These are phyloP conservation scores for Axilococcus clingmanii DNA, from an alignment of 139 green algal species.

Conservation along the genomic window DNA sequence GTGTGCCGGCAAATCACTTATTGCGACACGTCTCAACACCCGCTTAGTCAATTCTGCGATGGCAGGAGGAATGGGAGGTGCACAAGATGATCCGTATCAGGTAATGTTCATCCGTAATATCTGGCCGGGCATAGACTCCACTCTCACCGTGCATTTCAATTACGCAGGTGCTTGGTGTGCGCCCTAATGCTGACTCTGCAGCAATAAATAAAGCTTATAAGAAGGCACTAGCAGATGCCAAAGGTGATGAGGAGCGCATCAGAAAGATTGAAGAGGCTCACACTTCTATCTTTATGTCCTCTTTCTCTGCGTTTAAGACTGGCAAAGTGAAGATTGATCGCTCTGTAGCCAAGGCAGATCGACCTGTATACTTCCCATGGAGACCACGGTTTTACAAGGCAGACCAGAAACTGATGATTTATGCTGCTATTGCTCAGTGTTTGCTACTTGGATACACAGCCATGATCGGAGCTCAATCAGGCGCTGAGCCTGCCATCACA, in stretches of 20 bases:
- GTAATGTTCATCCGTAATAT: neutral
- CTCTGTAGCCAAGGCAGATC: conserved; percentile 45
- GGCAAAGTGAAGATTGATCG: conserved; percentile 32
- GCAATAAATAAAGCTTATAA: conserved; percentile 39
- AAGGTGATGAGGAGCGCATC: conserved; percentile 21
- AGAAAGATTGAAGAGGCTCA: conserved; percentile 41
- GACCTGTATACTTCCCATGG: conserved; percentile 44
- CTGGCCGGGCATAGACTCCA: neutral
- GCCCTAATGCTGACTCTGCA: conserved; percentile 22
- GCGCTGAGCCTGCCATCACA: neutral
- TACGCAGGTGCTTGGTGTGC: conserved; percentile 41
- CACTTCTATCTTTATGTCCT: conserved; percentile 43
- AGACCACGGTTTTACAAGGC: conserved; percentile 31
- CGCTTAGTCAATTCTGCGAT: neutral
- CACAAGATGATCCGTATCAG: conserved; percentile 25
- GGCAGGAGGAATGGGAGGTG: neutral
- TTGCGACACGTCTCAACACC: no score
- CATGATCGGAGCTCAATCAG: neutral
- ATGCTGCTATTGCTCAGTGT: conserved; percentile 17
- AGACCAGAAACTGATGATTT: conserved; percentile 27
- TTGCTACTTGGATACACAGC: neutral
- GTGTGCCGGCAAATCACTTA: no score
- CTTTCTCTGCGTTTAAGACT: conserved; percentile 30
- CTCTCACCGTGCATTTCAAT: neutral
- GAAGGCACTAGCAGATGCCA: conserved; percentile 18